Conservation (phyloP, 1,139 yeast genomes). For the Hemisphaericaspora subhashii region DNA sequence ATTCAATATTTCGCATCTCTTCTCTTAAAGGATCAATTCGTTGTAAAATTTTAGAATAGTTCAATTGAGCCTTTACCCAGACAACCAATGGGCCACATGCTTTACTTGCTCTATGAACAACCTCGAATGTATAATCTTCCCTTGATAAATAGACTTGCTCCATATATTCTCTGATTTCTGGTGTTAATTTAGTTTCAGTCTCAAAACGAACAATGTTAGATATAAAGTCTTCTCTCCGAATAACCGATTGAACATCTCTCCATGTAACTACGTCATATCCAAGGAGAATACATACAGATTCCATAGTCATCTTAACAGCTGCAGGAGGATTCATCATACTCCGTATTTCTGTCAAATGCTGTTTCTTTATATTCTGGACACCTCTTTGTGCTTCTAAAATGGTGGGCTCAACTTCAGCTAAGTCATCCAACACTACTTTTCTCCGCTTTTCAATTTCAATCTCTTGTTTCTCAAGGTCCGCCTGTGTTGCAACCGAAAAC, state of each 20-base stretch:
- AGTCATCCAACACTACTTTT: constrained; percentile 56
- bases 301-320: constrained; percentile 81
- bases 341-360: constrained; percentile 84
- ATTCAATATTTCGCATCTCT: constrained; percentile 64
- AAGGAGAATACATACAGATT: constrained; percentile 79
- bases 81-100: constrained; percentile 92
- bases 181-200: constrained; percentile 58
- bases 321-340: constrained; percentile 92
- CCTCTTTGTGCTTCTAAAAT: constrained; percentile 81
- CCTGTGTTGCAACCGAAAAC: constrained; percentile 77
- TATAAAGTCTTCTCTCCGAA: constrained; percentile 86
- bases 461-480: constrained; percentile 69
- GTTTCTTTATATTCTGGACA: constrained; percentile 88
- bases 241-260: constrained; percentile 82
- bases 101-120: constrained; percentile 86
- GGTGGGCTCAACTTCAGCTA: constrained; percentile 80
- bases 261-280: constrained; percentile 72
- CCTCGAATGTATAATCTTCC: constrained; percentile 66
- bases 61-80: constrained; percentile 89
- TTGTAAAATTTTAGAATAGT: constrained; percentile 67
- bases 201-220: constrained; percentile 77
- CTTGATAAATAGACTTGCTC: constrained; percentile 59
- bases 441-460: constrained; percentile 57
- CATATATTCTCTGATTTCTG: constrained; percentile 55
- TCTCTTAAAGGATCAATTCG: constrained; percentile 71